These are phyloP conservation scores for Phytophthora chlamydospora DNA, from an alignment of 352 stramenopile species.

Conservation along the genomic window DNA sequence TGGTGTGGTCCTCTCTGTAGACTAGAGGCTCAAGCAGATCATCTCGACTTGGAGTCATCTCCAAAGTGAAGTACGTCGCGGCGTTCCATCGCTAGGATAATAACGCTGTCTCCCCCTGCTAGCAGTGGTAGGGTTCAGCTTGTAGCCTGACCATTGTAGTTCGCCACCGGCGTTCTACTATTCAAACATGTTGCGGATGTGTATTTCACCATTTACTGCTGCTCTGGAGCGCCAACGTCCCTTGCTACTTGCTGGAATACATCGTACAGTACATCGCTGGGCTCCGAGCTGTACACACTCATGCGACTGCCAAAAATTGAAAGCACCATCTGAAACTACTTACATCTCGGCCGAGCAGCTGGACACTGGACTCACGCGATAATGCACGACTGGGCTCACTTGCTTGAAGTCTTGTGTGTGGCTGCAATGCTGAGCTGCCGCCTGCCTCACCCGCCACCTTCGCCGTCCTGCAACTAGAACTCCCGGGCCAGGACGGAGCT, in stretches of 20 bases:
- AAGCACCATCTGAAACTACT: constrained; percentile 18
- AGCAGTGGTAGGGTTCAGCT: too few species aligned
- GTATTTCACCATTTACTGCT: constrained; percentile 19
- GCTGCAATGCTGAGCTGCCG: neutral
- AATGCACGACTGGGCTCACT: neutral
- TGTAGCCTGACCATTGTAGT: too few species aligned
- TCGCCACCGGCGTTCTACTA: neutral
- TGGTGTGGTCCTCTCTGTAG: too few species aligned
- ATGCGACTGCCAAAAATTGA: constrained; percentile 4
- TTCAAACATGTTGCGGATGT: constrained; percentile 15
- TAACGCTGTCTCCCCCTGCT: too few species aligned
- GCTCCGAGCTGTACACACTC: neutral
- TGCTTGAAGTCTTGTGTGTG: constrained; percentile 14
- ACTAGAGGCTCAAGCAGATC: too few species aligned
- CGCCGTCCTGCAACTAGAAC: constrained; percentile 30
- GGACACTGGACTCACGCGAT: constrained; percentile 29
- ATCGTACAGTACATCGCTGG: constrained; percentile 16
- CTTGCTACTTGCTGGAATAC: constrained; percentile 19
- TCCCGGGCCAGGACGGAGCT: constrained; percentile 53
- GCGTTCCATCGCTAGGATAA: too few species aligned
- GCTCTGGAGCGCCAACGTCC: constrained; percentile 14
- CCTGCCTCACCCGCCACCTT: constrained; percentile 1
- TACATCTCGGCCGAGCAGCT: constrained; percentile 16
- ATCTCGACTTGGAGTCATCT: too few species aligned
- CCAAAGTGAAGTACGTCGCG: too few species aligned